Percentiles rank a stretch among this genome's conserved stretches.
Evolutionary conservation across 805 yeast species (phyloP).

Genomic region (Candida sonorensis): DNA sequence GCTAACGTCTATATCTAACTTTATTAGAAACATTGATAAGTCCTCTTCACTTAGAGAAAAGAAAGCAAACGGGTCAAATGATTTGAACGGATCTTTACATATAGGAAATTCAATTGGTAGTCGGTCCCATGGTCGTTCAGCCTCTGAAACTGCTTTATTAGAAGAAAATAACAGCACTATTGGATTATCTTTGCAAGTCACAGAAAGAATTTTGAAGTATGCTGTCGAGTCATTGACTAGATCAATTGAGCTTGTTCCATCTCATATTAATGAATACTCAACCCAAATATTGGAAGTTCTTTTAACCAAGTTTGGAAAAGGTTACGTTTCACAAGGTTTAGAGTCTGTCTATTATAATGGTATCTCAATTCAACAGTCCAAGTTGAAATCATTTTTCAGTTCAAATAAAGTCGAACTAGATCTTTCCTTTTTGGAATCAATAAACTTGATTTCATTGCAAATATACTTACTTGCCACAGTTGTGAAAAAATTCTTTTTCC

Average conservation of each 20-base stretch:
- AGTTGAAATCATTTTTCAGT: conserved; percentile 21
- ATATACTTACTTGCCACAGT: conserved; percentile 63
- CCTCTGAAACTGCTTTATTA: conserved; percentile 1
- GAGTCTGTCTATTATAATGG: conserved; percentile 52
- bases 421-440: conserved; percentile 16
- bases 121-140: conserved; percentile 1
- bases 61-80: no score
- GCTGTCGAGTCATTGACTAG: conserved; percentile 75
- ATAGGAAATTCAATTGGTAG: not conserved
- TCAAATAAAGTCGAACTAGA: conserved; percentile 13
- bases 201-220: conserved; percentile 61
- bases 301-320: conserved; percentile 61
- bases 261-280: conserved; percentile 53
- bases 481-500: conserved; percentile 67
- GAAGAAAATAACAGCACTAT: conserved; percentile 5
- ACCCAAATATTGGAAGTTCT: conserved; percentile 62
- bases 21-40: conserved; percentile 47
- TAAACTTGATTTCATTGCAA: conserved; percentile 20
- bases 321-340: conserved; percentile 67
- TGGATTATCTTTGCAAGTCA: conserved; percentile 34
- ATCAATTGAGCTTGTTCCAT: conserved; percentile 64
- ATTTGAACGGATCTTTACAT: no score
- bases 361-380: conserved; percentile 21
- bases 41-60: conserved; percentile 30
- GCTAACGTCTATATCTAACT: conserved; percentile 28